Percentiles rank a stretch among this genome's conserved stretches.
These are phyloP conservation scores for Oropetium thomaeum DNA, from an alignment of 176 grass and related monocot genomes.

Conservation along the genomic window DNA sequence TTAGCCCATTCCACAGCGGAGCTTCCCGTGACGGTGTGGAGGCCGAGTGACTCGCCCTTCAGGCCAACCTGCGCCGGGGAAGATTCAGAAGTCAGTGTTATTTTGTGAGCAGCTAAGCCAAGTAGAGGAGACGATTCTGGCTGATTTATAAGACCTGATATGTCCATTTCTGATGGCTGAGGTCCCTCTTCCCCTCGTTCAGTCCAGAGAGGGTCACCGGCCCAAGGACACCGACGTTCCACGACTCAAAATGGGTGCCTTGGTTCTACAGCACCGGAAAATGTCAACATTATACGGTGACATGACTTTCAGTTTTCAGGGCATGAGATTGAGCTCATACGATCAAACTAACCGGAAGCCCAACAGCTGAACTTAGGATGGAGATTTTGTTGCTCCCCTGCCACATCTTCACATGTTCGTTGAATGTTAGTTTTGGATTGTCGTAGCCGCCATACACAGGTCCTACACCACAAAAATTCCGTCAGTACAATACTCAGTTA, in stretches of 20 bases:
- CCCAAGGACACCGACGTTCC: slow-evolving; percentile 83
- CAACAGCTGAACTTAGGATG: slow-evolving; percentile 78
- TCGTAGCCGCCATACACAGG: slow-evolving; percentile 49
- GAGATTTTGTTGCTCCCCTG: slow-evolving; percentile 93
- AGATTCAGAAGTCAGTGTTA: slow-evolving; percentile 9
- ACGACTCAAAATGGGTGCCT: slow-evolving; percentile 74
- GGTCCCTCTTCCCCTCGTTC: slow-evolving; percentile 65
- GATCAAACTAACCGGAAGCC: slow-evolving; percentile 66
- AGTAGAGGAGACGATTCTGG: neutral
- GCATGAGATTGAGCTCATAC: neutral
- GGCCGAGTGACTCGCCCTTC: slow-evolving; percentile 60
- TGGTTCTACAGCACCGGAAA: slow-evolving; percentile 50
- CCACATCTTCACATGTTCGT: slow-evolving; percentile 62
- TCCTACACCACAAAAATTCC: slow-evolving; percentile 36
- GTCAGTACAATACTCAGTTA: neutral
- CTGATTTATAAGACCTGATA: slow-evolving; percentile 51
- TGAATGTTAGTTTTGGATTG: slow-evolving; percentile 56
- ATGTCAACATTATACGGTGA: neutral
- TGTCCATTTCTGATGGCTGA: slow-evolving; percentile 84
- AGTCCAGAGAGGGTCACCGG: slow-evolving; percentile 68
- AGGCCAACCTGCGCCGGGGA: slow-evolving; percentile 45
- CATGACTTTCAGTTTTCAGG: neutral
- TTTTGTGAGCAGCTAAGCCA: neutral
- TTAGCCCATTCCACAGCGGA: slow-evolving; percentile 70
- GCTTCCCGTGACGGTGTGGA: slow-evolving; percentile 63